Base-by-base conservation (phyloP, 805 yeast genomes). In the Candida glaebosa region DNA sequence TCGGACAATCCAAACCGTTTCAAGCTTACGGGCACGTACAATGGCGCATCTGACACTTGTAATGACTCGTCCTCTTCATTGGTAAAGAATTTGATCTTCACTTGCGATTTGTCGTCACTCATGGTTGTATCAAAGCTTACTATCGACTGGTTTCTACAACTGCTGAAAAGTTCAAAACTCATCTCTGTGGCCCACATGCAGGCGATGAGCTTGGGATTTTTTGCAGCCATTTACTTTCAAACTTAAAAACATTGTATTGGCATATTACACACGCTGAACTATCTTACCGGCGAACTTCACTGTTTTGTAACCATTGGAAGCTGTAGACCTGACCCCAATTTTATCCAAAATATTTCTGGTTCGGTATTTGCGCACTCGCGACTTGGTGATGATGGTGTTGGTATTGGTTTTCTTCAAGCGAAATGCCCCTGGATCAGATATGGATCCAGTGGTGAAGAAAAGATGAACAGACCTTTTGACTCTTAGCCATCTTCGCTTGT, bases 1-100 rank as follows among this genome's bases (percentile, higher is more conserved):
- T 93, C 98, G 3, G 96, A 87, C 31, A 93, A 75, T 42, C 99
- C 99, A 60, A 79, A 90, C 63, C 98, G 78, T 52, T 87, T 89
- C 51, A 93, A 73, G 3, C 84, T 65, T 17, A 84, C 84, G 17
- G 99, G 99, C 18, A 89, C 97, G 58, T 75, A 85, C 41, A 93
- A 73, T 10, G 99, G 96, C 39, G 84, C 78, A 44, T 87, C 93
- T 7, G 65, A 51, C 8, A 87, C 87, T 34, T 82, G 84, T 37
- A 91, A 61, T 14, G 78, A 57, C 46, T 79, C 81, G 56, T 84
- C 91, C 47, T 79, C 82, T 52, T 91, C 98, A 51, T 91, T 78
- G 35, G 97, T 90, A 68, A 85, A 80, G 64, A 87, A 82, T 51
- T 82, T 81, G 61, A 90, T 81, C 67, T 85, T 85, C 18, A 88